Percentiles rank a stretch among this genome's conserved stretches.
phyloP scores from a whole-genome alignment of 768 basidiomycete genomes.

The Antrodiella citrinella region DNA sequence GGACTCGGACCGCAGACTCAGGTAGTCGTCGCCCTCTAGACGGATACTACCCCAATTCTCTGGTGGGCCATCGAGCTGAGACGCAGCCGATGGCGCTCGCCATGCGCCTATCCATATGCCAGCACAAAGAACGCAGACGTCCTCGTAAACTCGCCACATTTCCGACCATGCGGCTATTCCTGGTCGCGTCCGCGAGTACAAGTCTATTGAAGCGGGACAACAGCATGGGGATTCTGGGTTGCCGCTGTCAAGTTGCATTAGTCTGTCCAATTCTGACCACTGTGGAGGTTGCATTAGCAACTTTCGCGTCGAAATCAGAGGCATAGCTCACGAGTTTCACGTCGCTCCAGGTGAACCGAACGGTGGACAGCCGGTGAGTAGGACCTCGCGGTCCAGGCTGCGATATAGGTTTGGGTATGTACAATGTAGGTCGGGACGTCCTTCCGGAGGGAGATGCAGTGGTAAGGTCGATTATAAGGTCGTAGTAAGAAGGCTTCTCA shows the following conservation, averaged over 20 bases:
- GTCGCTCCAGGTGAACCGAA: conserved; percentile 81
- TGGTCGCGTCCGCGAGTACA: conserved; percentile 4
- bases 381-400: conserved; percentile 30
- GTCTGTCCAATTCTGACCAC: conserved; percentile 76
- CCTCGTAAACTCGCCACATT: conserved; percentile 77
- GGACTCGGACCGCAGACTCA: conserved; percentile 26
- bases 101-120: conserved; percentile 73
- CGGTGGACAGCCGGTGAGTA: conserved; percentile 48
- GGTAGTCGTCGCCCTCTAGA: conserved; percentile 62
- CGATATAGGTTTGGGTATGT: conserved; percentile 43
- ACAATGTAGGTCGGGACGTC: conserved; percentile 58
- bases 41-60: conserved; percentile 48
- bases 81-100: conserved; percentile 41
- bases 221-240: conserved; percentile 15
- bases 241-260: conserved; percentile 46
- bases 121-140: conserved; percentile 75
- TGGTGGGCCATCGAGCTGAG: conserved; percentile 18
- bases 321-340: conserved; percentile 58
- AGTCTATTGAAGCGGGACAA: conserved; percentile 11
- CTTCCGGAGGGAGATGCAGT: conserved; percentile 33
- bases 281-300: conserved; percentile 19
- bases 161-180: conserved; percentile 51
- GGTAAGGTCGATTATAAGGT: conserved; percentile 70
- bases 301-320: neutral
- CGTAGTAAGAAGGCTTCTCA: conserved; percentile 73